phyloP scores from a whole-genome alignment of 495 filamentous ascomycete species.

The Hyaloscypha finlandica region DNA sequence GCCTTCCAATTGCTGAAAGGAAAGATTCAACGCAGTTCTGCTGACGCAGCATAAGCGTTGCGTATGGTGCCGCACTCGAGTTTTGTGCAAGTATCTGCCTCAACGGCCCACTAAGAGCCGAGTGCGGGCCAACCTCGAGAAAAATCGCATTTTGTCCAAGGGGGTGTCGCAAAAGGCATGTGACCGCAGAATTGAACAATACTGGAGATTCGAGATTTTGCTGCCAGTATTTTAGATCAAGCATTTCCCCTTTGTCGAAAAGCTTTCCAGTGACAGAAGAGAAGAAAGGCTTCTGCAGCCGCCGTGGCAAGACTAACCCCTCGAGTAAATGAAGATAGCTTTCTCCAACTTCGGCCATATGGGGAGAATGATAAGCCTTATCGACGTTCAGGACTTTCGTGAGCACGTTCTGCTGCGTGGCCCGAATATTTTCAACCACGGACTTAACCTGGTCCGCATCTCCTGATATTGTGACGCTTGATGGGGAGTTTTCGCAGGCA shows the following conservation, averaged over 20 bases:
- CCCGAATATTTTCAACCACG: conserved; percentile 41
- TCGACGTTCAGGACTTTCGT: conserved; percentile 49
- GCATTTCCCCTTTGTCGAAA: conserved; percentile 33
- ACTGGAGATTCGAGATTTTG: conserved; percentile 55
- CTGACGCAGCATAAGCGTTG: conserved; percentile 25
- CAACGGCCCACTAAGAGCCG: conserved; percentile 60
- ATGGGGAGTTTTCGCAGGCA: conserved; percentile 6
- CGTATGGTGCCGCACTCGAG: conserved; percentile 26
- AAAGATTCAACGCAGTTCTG: conserved; percentile 33
- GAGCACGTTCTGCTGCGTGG: conserved; percentile 41
- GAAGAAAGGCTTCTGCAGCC: conserved; percentile 39
- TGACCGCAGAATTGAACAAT: conserved; percentile 37
- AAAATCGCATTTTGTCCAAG: conserved; percentile 27
- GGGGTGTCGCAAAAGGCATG: not conserved
- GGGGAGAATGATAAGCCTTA: conserved; percentile 53
- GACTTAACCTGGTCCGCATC: conserved; percentile 40
- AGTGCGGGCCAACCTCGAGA: conserved; percentile 66
- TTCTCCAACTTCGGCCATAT: conserved; percentile 39
- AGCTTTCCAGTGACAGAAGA: conserved; percentile 35
- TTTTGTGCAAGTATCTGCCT: conserved; percentile 29
- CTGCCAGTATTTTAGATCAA: conserved; percentile 46
- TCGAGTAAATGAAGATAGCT: conserved; percentile 14
- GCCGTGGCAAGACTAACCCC: conserved; percentile 35
- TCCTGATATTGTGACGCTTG: not conserved
- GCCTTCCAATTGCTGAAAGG: conserved; percentile 34